Evolutionary conservation across 345 rosid species (phyloP).

Genomic region (Moricandia arvensis): DNA sequence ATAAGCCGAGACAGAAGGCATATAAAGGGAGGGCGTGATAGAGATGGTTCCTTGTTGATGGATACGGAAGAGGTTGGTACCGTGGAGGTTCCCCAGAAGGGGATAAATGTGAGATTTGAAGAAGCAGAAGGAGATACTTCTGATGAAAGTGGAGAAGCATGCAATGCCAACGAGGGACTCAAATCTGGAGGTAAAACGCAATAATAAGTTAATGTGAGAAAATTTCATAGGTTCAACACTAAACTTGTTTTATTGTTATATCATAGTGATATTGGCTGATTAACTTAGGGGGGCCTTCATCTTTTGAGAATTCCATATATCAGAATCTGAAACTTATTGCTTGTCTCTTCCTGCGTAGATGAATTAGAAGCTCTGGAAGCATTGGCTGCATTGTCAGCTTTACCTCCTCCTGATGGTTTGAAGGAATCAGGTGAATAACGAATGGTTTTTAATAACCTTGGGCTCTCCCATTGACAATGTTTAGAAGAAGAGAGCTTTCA

Average conservation of each 20-base stretch:
- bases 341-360: conserved; percentile 44
- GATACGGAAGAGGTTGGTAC: conserved; percentile 64
- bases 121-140: conserved; percentile 45
- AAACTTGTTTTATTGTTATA: neutral
- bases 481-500: conserved; percentile 2
- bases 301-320: neutral
- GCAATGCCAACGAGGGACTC: conserved; percentile 26
- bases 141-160: conserved; percentile 73
- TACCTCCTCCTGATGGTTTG: conserved; percentile 43
- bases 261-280: conserved; percentile 5
- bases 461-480: neutral
- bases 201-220: neutral
- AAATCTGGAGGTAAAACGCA: neutral
- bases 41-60: conserved; percentile 43
- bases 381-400: conserved; percentile 58
- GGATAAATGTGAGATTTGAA: conserved; percentile 33
- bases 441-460: neutral
- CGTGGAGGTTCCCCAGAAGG: conserved; percentile 54
- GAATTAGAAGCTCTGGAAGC: conserved; percentile 69
- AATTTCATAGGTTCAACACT: neutral
- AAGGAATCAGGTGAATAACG: conserved; percentile 61
- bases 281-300: neutral
- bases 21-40: conserved; percentile 39
- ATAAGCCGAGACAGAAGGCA: conserved; percentile 44
- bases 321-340: conserved; percentile 8